Base-by-base conservation (phyloP, 2,329 filamentous ascomycete genomes). In the Graphilbum fragrans region DNA sequence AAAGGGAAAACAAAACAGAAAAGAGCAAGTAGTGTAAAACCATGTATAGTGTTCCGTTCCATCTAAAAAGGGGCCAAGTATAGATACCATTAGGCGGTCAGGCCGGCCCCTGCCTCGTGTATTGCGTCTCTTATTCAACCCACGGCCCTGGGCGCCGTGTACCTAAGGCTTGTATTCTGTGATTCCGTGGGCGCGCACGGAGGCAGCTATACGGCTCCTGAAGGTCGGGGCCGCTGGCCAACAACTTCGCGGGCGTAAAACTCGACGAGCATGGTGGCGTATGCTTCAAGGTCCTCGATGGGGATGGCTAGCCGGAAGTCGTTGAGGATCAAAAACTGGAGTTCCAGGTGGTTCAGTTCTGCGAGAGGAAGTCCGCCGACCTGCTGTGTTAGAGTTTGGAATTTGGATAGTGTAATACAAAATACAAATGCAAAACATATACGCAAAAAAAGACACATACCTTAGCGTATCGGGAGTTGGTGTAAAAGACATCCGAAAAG, bases 401-500 rank as follows among this genome's bases (percentile, higher is more conserved):
- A 3, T 17, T 14, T 29, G 8, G 25, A 8, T 29, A 8, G 25
- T 8, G 25, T 8, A 8, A 29, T 29, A 29, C 25, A 14, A 8
- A 29, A 29, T 8, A 29, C 25, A 14, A 29, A 29, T 8, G 8
- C 9, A 8, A 32, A 16, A 16, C 7, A 14, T 32, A 32, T 32
- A 16, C 10, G 29, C 11, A 6, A 32, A 32, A 7, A 32, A 8
- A 6, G 16, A 7, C 5, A n/a, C 29, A 48, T 70, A 94, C 92
- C 83, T 96, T 98, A 45, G 92, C 92, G 60, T 98, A 98, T 78
- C 92, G 77, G 42, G 92, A 96, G 62, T 98, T 98, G 10, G 92
- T 98, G 59, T 96, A 98, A 55, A 98, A 98, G 33, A 96, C 90
- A 63, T 98, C 77, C 5, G 90, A 96, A 63, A 98, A 98, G 70